These are phyloP conservation scores for Didymellaceae sp. DNA, from an alignment of 2,329 filamentous ascomycete species.

Conservation along the genomic window DNA sequence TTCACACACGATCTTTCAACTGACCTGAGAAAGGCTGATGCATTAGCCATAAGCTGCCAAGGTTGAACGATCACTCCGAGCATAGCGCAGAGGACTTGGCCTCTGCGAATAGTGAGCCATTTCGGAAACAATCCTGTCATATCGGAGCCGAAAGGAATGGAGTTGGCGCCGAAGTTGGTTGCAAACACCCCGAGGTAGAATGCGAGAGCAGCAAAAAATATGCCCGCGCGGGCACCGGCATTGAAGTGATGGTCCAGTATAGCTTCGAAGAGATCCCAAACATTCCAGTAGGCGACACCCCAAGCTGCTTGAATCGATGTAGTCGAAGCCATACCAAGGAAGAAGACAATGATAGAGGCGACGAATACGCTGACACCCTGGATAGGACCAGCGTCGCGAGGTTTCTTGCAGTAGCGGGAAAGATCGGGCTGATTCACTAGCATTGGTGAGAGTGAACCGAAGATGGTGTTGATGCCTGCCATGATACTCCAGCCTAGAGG, in stretches of 20 bases:
- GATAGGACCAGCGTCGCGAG: slow-evolving; percentile 36
- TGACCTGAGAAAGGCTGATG: slow-evolving; percentile 47
- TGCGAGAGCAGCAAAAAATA: slow-evolving; percentile 50
- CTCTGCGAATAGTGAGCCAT: slow-evolving; percentile 54
- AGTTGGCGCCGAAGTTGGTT: slow-evolving; percentile 53
- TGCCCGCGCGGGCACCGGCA: slow-evolving; percentile 46
- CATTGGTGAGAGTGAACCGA: slow-evolving; percentile 51
- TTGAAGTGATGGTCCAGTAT: slow-evolving; percentile 52
- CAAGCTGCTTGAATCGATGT: slow-evolving; percentile 44
- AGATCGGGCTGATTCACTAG: slow-evolving; percentile 53
- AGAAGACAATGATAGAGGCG: slow-evolving; percentile 50
- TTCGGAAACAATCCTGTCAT: slow-evolving; percentile 51
- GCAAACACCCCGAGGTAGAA: slow-evolving; percentile 52
- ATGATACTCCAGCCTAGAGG: slow-evolving; percentile 49
- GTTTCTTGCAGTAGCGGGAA: slow-evolving; percentile 48
- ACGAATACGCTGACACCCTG: slow-evolving; percentile 49
- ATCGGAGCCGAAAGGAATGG: slow-evolving; percentile 52
- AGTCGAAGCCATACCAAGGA: slow-evolving; percentile 51
- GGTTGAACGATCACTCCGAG: slow-evolving; percentile 34
- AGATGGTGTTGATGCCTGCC: slow-evolving; percentile 52
- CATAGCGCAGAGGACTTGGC: slow-evolving; percentile 50
- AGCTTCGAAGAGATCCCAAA: slow-evolving; percentile 54
- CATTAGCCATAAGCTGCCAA: slow-evolving; percentile 53
- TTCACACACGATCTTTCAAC: background rate
- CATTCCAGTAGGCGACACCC: slow-evolving; percentile 53